phyloP scores from a whole-genome alignment of 2,329 filamentous ascomycete genomes.

The Xylaria sp. region DNA sequence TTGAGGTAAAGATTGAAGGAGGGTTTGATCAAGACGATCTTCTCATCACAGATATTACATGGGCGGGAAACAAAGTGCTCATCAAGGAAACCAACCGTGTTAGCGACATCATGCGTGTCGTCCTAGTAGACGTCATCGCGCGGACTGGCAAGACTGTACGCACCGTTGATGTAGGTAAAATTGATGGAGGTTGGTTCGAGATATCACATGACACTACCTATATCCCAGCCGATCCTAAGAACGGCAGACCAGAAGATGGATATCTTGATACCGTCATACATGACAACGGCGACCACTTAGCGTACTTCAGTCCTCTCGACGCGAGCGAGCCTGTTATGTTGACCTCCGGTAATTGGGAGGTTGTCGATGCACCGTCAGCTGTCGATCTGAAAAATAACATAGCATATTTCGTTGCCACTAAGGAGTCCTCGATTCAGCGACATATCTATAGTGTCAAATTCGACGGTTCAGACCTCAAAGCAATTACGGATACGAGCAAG shows the following conservation, averaged over 20 bases:
- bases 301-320: slow-evolving; percentile 91
- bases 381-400: slow-evolving; percentile 86
- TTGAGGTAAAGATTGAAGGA: slow-evolving; percentile 79
- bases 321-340: slow-evolving; percentile 84
- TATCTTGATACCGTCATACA: slow-evolving; percentile 93
- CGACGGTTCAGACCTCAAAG: slow-evolving; percentile 76
- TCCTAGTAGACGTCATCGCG: slow-evolving; percentile 80
- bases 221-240: slow-evolving; percentile 82
- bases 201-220: slow-evolving; percentile 87
- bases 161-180: slow-evolving; percentile 77
- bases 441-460: slow-evolving; percentile 92
- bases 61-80: slow-evolving; percentile 86
- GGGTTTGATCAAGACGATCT: slow-evolving; percentile 84
- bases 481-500: slow-evolving; percentile 77
- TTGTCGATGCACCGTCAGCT: slow-evolving; percentile 83
- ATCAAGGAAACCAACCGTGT: slow-evolving; percentile 94
- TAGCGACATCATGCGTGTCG: slow-evolving; percentile 87
- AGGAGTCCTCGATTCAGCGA: slow-evolving; percentile 86
- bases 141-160: slow-evolving; percentile 82
- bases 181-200: slow-evolving; percentile 99
- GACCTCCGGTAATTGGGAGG: slow-evolving; percentile 91
- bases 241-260: slow-evolving; percentile 82
- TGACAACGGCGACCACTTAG: slow-evolving; percentile 88
- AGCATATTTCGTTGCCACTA: slow-evolving; percentile 90
- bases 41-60: slow-evolving; percentile 91